Percentiles rank a stretch among this genome's conserved stretches.
phyloP scores from a whole-genome alignment of 1,139 yeast species.

The Saccharomyces pastorianus region DNA sequence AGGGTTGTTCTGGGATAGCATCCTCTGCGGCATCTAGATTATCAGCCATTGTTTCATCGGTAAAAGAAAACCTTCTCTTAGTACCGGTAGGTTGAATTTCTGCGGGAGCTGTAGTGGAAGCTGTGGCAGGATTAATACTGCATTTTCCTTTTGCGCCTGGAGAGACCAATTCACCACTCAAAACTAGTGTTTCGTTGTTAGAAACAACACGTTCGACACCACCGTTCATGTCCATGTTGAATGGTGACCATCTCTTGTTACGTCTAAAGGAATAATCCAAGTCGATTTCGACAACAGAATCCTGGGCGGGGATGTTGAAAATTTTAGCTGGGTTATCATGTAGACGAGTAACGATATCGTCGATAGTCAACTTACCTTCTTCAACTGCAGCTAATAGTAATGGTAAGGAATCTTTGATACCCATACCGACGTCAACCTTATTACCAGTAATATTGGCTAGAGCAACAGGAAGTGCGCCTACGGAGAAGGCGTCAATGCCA shows the following conservation, averaged over 20 bases:
- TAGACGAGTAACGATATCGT: constrained; percentile 64
- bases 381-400: constrained; percentile 73
- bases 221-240: constrained; percentile 52
- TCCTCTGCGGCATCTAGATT: constrained; percentile 39
- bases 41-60: constrained; percentile 39
- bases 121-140: constrained; percentile 33
- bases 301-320: constrained; percentile 78
- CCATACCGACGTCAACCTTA: constrained; percentile 60
- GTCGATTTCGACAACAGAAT: constrained; percentile 69
- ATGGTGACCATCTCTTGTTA: constrained; percentile 46
- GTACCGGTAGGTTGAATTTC: constrained; percentile 22
- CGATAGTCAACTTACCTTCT: constrained; percentile 61
- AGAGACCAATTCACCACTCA: constrained; percentile 68
- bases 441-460: constrained; percentile 60
- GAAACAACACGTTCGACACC: constrained; percentile 82
- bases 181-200: constrained; percentile 68
- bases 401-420: constrained; percentile 75
- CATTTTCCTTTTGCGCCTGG: constrained; percentile 48
- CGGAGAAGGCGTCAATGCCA: constrained; percentile 75
- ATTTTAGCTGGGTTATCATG: constrained; percentile 77
- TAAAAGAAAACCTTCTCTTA: constrained; percentile 36
- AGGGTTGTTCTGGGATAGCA: constrained; percentile 47
- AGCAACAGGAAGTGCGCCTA: constrained; percentile 72
- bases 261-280: constrained; percentile 51
- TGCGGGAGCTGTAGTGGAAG: constrained; percentile 18